Conservation (phyloP, 176 grass and related monocot genomes). For the Zea mays region Zm-B73-REFERENCE-NAM-5.0 NC_050104.1:154029001-154029500, state of each 20-base stretch:
- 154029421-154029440: not conserved
- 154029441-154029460: too few relatives aligned
- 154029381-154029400: not conserved
- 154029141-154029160: not conserved
- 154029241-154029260: too few relatives aligned
- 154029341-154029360: not conserved
- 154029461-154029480: too few relatives aligned
- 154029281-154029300: not conserved
- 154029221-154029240: too few relatives aligned
- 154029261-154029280: not conserved
- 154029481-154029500: too few relatives aligned
- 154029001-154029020: constrained; percentile 3
- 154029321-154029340: not conserved
- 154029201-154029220: too few relatives aligned
- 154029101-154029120: constrained; percentile 1
- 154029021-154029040: constrained; percentile 3
- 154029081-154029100: not conserved
- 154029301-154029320: not conserved
- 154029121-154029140: constrained; percentile 21
- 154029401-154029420: constrained; percentile 9
- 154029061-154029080: not conserved
- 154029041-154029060: constrained; percentile 9
- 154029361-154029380: not conserved
- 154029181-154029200: too few relatives aligned
- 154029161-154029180: too few relatives aligned